These are phyloP conservation scores for Hsuehochloa calcarea DNA, from an alignment of 176 grass and related monocot species.

Conservation along the genomic window DNA sequence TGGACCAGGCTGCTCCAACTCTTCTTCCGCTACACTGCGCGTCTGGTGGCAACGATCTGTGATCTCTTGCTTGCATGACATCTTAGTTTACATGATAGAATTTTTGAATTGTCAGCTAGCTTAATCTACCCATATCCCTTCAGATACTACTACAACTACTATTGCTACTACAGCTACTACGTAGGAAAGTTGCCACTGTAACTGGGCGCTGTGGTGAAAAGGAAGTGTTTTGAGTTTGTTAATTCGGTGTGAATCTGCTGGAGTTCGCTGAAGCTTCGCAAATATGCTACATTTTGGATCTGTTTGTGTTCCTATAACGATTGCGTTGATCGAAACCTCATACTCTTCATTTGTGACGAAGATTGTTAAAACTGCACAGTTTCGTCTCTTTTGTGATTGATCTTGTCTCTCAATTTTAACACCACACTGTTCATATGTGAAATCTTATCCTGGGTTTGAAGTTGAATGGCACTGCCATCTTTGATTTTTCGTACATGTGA, in stretches of 20 bases:
- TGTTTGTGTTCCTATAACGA: not conserved
- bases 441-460: not conserved
- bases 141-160: not conserved
- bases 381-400: not conserved
- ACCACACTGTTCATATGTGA: not conserved
- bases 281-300: not conserved
- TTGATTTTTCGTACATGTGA: not conserved
- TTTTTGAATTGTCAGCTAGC: too few relatives aligned
- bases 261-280: not conserved
- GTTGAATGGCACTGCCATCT: not conserved
- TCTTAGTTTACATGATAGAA: too few relatives aligned
- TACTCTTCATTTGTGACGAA: not conserved
- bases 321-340: not conserved
- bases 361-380: not conserved
- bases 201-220: not conserved
- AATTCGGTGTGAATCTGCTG: conserved; percentile 10
- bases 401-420: not conserved
- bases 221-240: not conserved
- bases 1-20: too few relatives aligned
- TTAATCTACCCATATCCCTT: too few relatives aligned
- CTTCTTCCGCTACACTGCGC: too few relatives aligned
- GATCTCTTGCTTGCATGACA: too few relatives aligned
- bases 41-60: too few relatives aligned
- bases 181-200: not conserved
- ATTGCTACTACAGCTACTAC: not conserved